phyloP scores from a whole-genome alignment of 2,329 filamentous ascomycete genomes.

The Knufia petricola region DNA sequence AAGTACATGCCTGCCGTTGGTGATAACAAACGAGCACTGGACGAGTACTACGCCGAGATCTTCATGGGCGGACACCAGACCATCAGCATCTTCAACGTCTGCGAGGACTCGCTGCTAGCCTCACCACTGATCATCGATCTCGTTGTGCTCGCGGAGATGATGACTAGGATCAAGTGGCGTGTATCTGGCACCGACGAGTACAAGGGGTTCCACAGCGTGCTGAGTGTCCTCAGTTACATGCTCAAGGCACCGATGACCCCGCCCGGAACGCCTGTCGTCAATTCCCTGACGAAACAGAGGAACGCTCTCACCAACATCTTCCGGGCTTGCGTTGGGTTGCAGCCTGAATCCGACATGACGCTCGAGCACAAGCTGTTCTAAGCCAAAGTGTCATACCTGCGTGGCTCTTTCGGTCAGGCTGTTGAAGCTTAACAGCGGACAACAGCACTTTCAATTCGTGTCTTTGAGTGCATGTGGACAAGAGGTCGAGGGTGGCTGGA shows the following conservation, averaged over 20 bases:
- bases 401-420: too few species aligned
- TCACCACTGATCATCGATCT: slow-evolving; percentile 96
- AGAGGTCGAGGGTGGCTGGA: background rate
- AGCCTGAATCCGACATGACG: slow-evolving; percentile 98
- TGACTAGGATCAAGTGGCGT: slow-evolving; percentile 97
- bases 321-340: slow-evolving; percentile 89
- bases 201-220: slow-evolving; percentile 91
- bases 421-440: too few species aligned
- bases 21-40: slow-evolving; percentile 96
- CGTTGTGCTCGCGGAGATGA: slow-evolving; percentile 87
- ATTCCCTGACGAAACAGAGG: slow-evolving; percentile 91
- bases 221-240: slow-evolving; percentile 98
- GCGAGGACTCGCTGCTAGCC: slow-evolving; percentile 93
- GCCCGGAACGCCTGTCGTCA: slow-evolving; percentile 89
- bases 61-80: slow-evolving; percentile 98
- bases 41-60: slow-evolving; percentile 99
- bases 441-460: background rate
- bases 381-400: too few species aligned
- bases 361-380: slow-evolving; percentile 96
- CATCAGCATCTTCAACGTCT: slow-evolving; percentile 97
- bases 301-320: slow-evolving; percentile 94
- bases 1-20: slow-evolving; percentile 99
- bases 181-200: slow-evolving; percentile 48
- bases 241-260: slow-evolving; percentile 90
- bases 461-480: background rate